Conservation (phyloP, 1,284 basidiomycete genomes). For the Boletus calvinii region DNA sequence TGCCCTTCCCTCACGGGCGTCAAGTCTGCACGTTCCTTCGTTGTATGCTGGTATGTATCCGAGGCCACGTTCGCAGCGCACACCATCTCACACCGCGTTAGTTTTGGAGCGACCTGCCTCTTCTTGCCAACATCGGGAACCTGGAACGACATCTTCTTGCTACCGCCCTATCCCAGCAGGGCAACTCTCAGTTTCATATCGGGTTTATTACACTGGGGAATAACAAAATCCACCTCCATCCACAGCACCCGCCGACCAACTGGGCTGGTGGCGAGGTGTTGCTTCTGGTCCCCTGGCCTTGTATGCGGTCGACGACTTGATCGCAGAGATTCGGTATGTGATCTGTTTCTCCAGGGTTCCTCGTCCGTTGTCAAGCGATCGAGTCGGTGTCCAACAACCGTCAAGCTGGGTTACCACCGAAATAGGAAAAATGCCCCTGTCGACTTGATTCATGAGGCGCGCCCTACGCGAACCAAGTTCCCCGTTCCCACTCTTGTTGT, state of each 20-base stretch:
- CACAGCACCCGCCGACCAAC: slow-evolving; percentile 54
- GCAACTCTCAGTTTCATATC: slow-evolving; percentile 27
- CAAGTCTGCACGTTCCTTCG: slow-evolving; percentile 1
- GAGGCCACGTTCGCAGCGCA: not conserved
- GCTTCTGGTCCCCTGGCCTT: slow-evolving; percentile 49
- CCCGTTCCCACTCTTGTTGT: not conserved
- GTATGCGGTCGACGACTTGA: slow-evolving; percentile 61
- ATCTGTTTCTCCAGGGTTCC: not conserved
- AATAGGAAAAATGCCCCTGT: slow-evolving; percentile 45
- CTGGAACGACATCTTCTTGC: slow-evolving; percentile 1
- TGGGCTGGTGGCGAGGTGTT: slow-evolving; percentile 65
- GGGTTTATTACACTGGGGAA: slow-evolving; percentile 75
- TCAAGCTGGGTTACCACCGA: slow-evolving; percentile 55
- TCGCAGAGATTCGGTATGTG: slow-evolving; percentile 71
- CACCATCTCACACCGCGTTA: slow-evolving; percentile 24
- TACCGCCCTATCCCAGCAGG: not conserved
- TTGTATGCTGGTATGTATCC: slow-evolving; percentile 5
- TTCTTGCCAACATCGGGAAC: slow-evolving; percentile 2
- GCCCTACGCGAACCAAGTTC: slow-evolving; percentile 40
- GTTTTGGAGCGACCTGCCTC: slow-evolving; percentile 40
- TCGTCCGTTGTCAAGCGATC: slow-evolving; percentile 37
- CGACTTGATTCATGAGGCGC: slow-evolving; percentile 69
- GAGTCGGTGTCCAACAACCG: slow-evolving; percentile 53
- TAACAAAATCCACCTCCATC: slow-evolving; percentile 72
- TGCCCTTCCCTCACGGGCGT: too few species aligned